A percentile compares a stretch with the other conserved stretches of the same genome.
Evolutionary conservation across 2,329 filamentous ascomycete species (phyloP).

Genomic region (Aspergillus japonicus): DNA sequence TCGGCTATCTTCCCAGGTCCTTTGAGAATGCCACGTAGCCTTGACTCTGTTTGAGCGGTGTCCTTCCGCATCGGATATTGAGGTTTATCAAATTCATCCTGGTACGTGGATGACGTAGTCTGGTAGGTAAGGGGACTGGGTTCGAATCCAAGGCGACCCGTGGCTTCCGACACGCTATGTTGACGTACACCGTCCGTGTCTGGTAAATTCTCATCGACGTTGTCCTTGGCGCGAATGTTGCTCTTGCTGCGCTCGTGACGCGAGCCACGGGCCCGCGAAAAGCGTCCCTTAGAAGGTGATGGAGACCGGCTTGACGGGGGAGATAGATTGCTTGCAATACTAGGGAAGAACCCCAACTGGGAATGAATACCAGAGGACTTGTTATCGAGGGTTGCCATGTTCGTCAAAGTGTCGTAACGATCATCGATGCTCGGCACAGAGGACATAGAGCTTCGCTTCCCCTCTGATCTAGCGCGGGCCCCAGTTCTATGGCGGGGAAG

Average conservation of each 20-base stretch:
- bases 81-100: conserved; percentile 22
- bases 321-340: conserved; percentile 63
- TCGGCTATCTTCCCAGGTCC: conserved; percentile 68
- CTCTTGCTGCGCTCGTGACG: conserved; percentile 41
- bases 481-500: not conserved
- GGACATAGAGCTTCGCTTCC: conserved; percentile 54
- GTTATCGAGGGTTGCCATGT: conserved; percentile 46
- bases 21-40: conserved; percentile 74
- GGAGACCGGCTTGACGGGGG: conserved; percentile 61
- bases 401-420: conserved; percentile 34
- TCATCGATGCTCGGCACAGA: conserved; percentile 49
- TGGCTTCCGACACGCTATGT: conserved; percentile 16
- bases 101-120: conserved; percentile 23
- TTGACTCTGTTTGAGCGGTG: conserved; percentile 50
- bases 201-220: conserved; percentile 20
- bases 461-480: conserved; percentile 53
- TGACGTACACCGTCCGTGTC: conserved; percentile 21
- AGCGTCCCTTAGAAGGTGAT: conserved; percentile 63
- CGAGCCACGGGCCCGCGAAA: conserved; percentile 42
- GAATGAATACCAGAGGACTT: conserved; percentile 44
- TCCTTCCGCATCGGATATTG: conserved; percentile 29
- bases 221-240: conserved; percentile 41
- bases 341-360: conserved; percentile 52
- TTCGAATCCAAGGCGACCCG: conserved; percentile 24
- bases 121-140: conserved; percentile 30